Evolutionary conservation across 305 asterid genomes (phyloP).

Genomic region (Fraxinus baroniana): DNA sequence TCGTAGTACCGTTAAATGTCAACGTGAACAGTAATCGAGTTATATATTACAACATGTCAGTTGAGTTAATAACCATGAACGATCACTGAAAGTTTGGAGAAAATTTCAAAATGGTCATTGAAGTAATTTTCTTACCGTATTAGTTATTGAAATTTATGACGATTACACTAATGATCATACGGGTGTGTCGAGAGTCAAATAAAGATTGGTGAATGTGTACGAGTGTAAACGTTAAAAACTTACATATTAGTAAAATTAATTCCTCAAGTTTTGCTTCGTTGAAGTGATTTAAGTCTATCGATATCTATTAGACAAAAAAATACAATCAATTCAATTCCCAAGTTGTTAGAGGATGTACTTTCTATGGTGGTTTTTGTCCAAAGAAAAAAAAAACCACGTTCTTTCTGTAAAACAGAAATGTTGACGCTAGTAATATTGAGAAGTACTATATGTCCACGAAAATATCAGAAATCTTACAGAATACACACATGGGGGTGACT

Average conservation of each 20-base stretch:
- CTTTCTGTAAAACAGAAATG: background rate
- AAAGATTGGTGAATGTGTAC: background rate
- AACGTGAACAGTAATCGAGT: background rate
- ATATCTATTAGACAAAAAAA: background rate
- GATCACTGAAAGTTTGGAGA: background rate
- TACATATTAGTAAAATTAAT: background rate
- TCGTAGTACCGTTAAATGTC: background rate
- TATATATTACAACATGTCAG: no score
- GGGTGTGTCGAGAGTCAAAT: background rate
- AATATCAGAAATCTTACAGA: no score
- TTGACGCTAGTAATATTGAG: background rate
- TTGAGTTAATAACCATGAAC: no score
- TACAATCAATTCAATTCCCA: background rate
- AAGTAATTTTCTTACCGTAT: no score
- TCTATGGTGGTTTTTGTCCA: background rate
- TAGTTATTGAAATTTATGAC: background rate
- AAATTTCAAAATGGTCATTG: background rate
- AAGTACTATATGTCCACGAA: no score
- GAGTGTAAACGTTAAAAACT: background rate
- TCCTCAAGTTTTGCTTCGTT: background rate
- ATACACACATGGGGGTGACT: no score
- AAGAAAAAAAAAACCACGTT: no score
- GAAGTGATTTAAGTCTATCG: background rate
- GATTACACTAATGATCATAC: background rate
- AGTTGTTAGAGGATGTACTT: background rate